Evolutionary conservation across 768 basidiomycete genomes (phyloP).

Genomic region (Suillus placidus): DNA sequence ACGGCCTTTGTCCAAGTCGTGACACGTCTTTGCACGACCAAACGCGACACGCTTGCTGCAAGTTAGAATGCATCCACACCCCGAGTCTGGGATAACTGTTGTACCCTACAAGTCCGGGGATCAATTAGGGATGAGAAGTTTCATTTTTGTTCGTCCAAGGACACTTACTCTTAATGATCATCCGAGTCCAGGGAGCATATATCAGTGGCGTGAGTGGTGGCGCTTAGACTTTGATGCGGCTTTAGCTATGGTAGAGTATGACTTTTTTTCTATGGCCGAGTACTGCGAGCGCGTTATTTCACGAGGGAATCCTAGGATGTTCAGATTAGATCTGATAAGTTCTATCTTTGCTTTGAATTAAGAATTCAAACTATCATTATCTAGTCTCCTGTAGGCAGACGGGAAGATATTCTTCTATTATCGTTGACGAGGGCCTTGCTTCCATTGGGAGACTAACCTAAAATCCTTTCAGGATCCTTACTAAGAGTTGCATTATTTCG

Average conservation of each 20-base stretch:
- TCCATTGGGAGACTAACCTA: neutral
- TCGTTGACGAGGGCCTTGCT: neutral
- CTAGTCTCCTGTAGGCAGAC: neutral
- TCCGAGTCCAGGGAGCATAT: neutral
- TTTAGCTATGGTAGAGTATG: neutral
- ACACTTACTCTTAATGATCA: neutral
- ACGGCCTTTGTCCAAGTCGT: neutral
- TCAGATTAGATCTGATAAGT: neutral
- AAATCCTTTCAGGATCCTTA: too few relatives aligned
- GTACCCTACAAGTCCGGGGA: too few relatives aligned
- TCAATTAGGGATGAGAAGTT: neutral
- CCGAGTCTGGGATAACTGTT: too few relatives aligned
- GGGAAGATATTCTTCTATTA: neutral
- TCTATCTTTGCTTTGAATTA: neutral
- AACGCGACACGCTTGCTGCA: too few relatives aligned
- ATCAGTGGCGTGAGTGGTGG: neutral
- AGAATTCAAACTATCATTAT: neutral
- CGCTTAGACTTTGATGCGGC: neutral
- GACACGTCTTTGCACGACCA: neutral
- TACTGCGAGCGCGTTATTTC: neutral
- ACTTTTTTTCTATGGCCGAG: neutral
- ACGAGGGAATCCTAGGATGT: neutral
- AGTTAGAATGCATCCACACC: too few relatives aligned
- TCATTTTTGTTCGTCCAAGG: neutral
- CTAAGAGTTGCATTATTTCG: neutral